Conservation (phyloP, 2,329 filamentous ascomycete genomes). For the Endoconidiophora polonica region DNA sequence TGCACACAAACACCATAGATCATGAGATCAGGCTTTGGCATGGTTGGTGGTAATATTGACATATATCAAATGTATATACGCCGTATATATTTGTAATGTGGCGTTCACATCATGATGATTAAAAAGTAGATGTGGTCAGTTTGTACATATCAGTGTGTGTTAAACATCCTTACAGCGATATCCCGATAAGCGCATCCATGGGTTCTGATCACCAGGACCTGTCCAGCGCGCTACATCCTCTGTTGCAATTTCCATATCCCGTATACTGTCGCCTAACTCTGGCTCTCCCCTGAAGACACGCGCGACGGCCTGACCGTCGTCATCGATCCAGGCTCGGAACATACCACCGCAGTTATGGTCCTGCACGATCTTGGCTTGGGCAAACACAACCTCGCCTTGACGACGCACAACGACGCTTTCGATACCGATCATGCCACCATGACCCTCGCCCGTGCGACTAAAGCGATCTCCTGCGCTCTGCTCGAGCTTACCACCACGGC, state of each 20-base stretch:
- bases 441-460: constrained; percentile 55
- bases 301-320: constrained; percentile 38
- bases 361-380: constrained; percentile 41
- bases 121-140: too few relatives aligned
- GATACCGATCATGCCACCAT: constrained; percentile 75
- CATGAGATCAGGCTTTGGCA: too few relatives aligned
- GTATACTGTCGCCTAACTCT: constrained; percentile 4
- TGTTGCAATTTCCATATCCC: not conserved
- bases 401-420: constrained; percentile 37
- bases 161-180: constrained; percentile 10
- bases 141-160: not conserved
- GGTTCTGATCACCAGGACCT: constrained; percentile 2
- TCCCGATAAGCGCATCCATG: constrained; percentile 6
- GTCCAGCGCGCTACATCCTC: constrained; percentile 7
- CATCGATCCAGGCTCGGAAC: constrained; percentile 64
- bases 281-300: constrained; percentile 25
- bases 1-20: too few relatives aligned
- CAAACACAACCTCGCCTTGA: constrained; percentile 25
- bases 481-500: constrained; percentile 56
- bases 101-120: too few relatives aligned
- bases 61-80: too few relatives aligned
- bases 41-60: too few relatives aligned
- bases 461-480: constrained; percentile 58
- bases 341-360: constrained; percentile 80
- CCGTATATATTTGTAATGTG: not conserved